Evolutionary conservation across 1,284 basidiomycete genomes (phyloP), one percentile per base, ranked within the genome.

Genomic region (Limonomyces culmigenus): DNA sequence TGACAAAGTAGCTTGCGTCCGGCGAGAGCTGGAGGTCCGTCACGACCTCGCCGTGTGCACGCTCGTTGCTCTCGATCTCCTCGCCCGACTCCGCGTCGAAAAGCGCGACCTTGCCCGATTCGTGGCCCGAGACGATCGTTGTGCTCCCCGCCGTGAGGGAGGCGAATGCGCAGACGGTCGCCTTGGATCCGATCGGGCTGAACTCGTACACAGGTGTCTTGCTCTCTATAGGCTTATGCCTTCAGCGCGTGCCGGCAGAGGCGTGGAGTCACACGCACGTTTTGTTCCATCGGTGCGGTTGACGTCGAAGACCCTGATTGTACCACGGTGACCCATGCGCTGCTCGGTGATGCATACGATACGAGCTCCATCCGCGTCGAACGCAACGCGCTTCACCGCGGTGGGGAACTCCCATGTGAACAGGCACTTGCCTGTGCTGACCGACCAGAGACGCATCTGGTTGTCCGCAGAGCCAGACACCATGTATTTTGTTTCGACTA

Each of bases 401-500:
- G 93, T 98, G 31, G 87, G 81, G 65, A 97, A 97, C 57, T 97
- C 93, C 95, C 95, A 98, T 3, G 70, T 76, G 54, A 75, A 83
- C 32, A 95, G 65, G 51, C 87, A 92, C 60, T 92, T 87, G 42
- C 93, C 95, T 2, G 80, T 85, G 38, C 74, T 62, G 19, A 96
- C 85, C 38, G 74, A 70, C 93, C 93, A 99, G 17, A 99, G 68
- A 44, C 81, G 76, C 61, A 98, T 74, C 36, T 74, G 72, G 59
- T 96, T 98, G 61, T 98, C 93, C 5, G 78, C 79, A 2, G 79
- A 65, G 5, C 93, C 93, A 6, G 92, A 87, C 20, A 97, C 65
- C 47, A 97, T 65, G 56, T 79, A 88, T 51, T 67, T 73, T 41
- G 91, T 84, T 58, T 87, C 70, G 29, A 79, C 87, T 93, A 50